These are phyloP conservation scores for Psilocybe mexicana DNA, from an alignment of 1,284 basidiomycete species.

Conservation along the genomic window DNA sequence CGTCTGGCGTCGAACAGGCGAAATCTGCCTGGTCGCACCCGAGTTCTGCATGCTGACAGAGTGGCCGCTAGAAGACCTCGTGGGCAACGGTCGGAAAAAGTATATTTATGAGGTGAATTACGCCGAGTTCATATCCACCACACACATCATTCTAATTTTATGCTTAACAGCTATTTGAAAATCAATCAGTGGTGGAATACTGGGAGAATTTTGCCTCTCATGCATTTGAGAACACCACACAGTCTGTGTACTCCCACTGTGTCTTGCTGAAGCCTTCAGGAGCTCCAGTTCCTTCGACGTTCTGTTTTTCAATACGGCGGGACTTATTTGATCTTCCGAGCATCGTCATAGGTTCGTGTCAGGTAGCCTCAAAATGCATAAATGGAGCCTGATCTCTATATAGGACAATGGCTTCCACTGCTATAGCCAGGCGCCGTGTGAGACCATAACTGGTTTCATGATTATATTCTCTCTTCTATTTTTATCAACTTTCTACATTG, in stretches of 20 bases:
- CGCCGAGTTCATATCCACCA: conserved; percentile 3
- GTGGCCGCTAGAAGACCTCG: conserved; percentile 83
- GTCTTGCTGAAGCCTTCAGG: conserved; percentile 83
- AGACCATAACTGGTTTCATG: conserved; percentile 10
- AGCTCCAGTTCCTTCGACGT: conserved; percentile 83
- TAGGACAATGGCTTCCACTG: conserved; percentile 81
- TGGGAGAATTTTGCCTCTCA: conserved; percentile 95
- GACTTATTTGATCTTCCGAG: conserved; percentile 89
- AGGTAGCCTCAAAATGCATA: conserved; percentile 5
- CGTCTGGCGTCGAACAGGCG: conserved; percentile 97
- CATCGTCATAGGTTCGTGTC: conserved; percentile 72
- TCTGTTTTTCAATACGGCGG: conserved; percentile 91
- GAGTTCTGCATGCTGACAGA: conserved; percentile 96
- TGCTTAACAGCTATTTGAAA: conserved; percentile 72
- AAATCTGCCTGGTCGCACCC: conserved; percentile 94
- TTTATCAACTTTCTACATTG: conserved; percentile 13
- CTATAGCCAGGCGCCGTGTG: conserved; percentile 40
- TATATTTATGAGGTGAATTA: conserved; percentile 84
- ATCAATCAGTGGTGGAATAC: conserved; percentile 89
- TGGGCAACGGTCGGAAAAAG: conserved; percentile 63
- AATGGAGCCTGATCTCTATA: conserved; percentile 13
- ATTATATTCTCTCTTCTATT: background rate
- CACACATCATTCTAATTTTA: conserved; percentile 18
- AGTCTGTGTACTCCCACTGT: conserved; percentile 92
- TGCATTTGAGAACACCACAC: conserved; percentile 94